phyloP scores from a whole-genome alignment of 768 basidiomycete species.

The Candolleomyces aberdarensis region DNA sequence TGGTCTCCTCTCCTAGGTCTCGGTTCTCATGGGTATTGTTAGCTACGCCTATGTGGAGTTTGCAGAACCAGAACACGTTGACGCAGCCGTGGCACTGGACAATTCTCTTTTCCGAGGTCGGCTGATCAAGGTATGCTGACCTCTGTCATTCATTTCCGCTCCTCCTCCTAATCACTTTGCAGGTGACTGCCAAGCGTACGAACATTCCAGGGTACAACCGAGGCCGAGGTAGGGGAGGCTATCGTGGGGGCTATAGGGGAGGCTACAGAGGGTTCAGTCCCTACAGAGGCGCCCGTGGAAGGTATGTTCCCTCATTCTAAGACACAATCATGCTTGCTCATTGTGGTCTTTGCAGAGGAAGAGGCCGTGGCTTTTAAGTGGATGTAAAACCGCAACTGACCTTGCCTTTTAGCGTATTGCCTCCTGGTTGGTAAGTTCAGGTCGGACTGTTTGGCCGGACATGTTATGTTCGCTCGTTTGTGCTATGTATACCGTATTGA shows the following conservation, averaged over 20 bases:
- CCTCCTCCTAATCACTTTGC: background rate
- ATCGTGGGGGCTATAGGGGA: constrained; percentile 56
- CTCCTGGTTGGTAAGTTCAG: constrained; percentile 8
- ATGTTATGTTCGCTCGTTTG: background rate
- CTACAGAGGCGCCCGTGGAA: constrained; percentile 67
- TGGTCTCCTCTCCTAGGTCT: background rate
- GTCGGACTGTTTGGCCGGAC: background rate
- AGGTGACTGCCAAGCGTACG: constrained; percentile 96
- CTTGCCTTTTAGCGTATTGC: background rate
- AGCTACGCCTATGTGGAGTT: constrained; percentile 99
- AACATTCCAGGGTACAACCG: constrained; percentile 92
- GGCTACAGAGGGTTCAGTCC: constrained; percentile 54
- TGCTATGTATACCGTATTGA: constrained; percentile 10
- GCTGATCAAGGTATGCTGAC: constrained; percentile 70
- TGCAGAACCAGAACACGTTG: constrained; percentile 87
- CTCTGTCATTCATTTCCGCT: background rate
- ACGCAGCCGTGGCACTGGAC: constrained; percentile 89
- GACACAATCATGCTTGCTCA: background rate
- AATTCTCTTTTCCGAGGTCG: constrained; percentile 95
- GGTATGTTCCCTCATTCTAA: constrained; percentile 42
- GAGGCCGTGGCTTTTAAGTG: constrained; percentile 70
- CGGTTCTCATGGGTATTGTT: constrained; percentile 7
- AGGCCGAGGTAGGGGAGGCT: constrained; percentile 63
- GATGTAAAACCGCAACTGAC: constrained; percentile 2
- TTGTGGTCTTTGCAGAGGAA: constrained; percentile 21